phyloP scores from a whole-genome alignment of 441 rosid genomes.

The Melastoma candidum region DNA sequence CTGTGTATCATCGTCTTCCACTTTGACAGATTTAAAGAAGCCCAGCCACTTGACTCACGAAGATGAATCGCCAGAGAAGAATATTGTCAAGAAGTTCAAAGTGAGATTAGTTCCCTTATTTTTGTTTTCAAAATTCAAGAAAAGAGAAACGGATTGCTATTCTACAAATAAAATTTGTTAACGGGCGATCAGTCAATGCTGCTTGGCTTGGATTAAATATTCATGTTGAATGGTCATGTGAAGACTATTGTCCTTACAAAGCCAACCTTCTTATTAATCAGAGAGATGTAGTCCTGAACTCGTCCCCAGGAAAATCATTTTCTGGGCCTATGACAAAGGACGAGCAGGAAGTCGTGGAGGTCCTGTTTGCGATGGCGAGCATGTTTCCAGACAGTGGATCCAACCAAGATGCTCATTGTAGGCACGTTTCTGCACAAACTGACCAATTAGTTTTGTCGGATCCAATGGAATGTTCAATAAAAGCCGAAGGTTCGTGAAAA shows the following conservation, averaged over 20 bases:
- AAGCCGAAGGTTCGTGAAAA: conserved; percentile 1
- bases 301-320: conserved; percentile 24
- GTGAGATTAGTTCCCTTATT: conserved; percentile 32
- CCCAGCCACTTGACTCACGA: conserved; percentile 27
- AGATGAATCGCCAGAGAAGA: conserved; percentile 30
- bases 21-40: conserved; percentile 51
- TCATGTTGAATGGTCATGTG: too few relatives aligned
- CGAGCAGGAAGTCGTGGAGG: conserved; percentile 89
- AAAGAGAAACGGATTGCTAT: conserved; percentile 1
- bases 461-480: conserved; percentile 17
- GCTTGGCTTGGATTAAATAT: too few relatives aligned
- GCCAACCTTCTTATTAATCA: conserved; percentile 7
- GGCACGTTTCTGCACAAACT: conserved; percentile 27
- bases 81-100: conserved; percentile 32
- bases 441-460: conserved; percentile 23
- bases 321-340: conserved; percentile 74
- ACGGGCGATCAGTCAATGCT: too few relatives aligned
- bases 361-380: conserved; percentile 72
- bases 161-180: too few relatives aligned
- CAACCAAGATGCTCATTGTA: conserved; percentile 14
- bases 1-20: conserved; percentile 45
- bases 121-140: conserved; percentile 6
- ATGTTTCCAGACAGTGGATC: conserved; percentile 38
- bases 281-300: conserved; percentile 33
- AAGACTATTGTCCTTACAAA: too few relatives aligned